Percentiles rank a stretch among this genome's conserved stretches.
Evolutionary conservation across 192 early-diverging fungal species (phyloP).

Genomic region (Phycomyces nitens): DNA sequence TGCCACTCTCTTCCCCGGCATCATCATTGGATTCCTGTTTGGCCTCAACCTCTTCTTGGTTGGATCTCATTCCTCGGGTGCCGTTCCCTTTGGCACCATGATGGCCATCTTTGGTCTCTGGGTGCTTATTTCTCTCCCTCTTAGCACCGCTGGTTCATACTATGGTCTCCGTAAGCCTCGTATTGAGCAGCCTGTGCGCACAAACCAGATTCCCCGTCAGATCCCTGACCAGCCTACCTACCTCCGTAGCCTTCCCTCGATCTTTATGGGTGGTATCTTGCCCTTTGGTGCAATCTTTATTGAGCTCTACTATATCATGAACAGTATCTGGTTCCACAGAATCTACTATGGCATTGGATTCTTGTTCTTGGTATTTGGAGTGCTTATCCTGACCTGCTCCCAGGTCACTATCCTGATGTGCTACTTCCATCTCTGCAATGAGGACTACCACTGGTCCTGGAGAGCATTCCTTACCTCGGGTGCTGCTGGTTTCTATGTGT

Average conservation of each 20-base stretch:
- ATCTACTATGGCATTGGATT: conserved; percentile 95
- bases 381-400: conserved; percentile 80
- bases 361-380: conserved; percentile 81
- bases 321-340: conserved; percentile 89
- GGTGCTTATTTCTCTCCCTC: conserved; percentile 77
- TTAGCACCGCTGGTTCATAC: conserved; percentile 76
- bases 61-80: conserved; percentile 75
- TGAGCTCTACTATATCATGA: conserved; percentile 96
- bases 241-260: conserved; percentile 68
- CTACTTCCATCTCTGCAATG: conserved; percentile 86
- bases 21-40: conserved; percentile 59
- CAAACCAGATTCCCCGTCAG: conserved; percentile 92
- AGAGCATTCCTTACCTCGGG: conserved; percentile 82
- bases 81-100: conserved; percentile 87
- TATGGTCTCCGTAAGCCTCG: conserved; percentile 65
- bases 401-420: conserved; percentile 85
- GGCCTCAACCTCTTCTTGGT: conserved; percentile 86
- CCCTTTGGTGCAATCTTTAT: conserved; percentile 94
- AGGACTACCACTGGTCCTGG: conserved; percentile 88
- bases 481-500: conserved; percentile 83
- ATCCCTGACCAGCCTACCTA: conserved; percentile 86
- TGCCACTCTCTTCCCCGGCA: conserved; percentile 72
- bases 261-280: conserved; percentile 79
- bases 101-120: conserved; percentile 79
- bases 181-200: conserved; percentile 74